These are phyloP conservation scores for Allodekkera sacchari DNA, from an alignment of 805 yeast genomes.

Conservation along the genomic window DNA sequence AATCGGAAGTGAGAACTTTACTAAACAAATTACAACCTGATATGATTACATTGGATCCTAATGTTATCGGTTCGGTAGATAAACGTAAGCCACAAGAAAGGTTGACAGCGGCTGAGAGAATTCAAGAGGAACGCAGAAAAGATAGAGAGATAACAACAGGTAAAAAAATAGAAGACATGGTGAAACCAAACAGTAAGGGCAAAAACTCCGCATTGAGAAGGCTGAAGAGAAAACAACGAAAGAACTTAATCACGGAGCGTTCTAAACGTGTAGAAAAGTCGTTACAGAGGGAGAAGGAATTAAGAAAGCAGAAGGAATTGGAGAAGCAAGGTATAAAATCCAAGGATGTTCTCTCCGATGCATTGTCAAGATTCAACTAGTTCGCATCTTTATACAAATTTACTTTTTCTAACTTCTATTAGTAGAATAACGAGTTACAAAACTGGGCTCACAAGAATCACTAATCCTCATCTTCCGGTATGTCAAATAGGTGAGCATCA, in stretches of 20 bases:
- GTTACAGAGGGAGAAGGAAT: constrained; percentile 62
- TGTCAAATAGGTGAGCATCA: constrained; percentile 21
- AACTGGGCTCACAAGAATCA: not conserved
- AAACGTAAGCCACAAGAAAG: constrained; percentile 56
- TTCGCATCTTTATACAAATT: not conserved
- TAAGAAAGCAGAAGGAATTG: constrained; percentile 46
- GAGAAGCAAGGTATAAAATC: constrained; percentile 38
- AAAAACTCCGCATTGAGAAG: constrained; percentile 80
- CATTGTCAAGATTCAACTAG: constrained; percentile 40
- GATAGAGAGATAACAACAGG: too few species aligned
- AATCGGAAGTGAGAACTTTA: constrained; percentile 77
- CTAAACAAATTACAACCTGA: constrained; percentile 88
- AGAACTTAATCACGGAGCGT: constrained; percentile 81
- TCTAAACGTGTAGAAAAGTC: constrained; percentile 68
- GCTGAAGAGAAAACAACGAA: constrained; percentile 72
- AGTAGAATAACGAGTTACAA: not conserved
- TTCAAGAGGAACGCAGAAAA: constrained; percentile 20
- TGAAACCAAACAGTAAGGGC: constrained; percentile 64
- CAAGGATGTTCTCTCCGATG: constrained; percentile 43
- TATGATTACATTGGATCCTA: constrained; percentile 86
- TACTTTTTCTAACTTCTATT: not conserved
- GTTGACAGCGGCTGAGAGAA: constrained; percentile 38
- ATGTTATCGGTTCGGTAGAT: constrained; percentile 76
- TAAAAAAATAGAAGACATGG: constrained; percentile 42
- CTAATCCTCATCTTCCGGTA: constrained; percentile 11